Evolutionary conservation across 1,284 basidiomycete genomes (phyloP).

Genomic region (Microbotryomycetes sp.): DNA sequence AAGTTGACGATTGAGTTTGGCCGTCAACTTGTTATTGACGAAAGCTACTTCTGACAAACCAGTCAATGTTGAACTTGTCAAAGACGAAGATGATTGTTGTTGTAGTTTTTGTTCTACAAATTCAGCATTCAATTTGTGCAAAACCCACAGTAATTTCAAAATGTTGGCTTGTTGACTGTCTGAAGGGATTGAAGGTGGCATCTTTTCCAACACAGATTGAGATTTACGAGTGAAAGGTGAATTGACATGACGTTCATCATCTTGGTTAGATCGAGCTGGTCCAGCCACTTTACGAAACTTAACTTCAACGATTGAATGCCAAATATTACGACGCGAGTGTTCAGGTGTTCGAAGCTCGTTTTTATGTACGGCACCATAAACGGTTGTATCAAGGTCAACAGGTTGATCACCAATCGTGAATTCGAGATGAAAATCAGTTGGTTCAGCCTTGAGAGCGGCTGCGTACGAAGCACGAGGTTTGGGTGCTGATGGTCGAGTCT

Average conservation of each 20-base stretch:
- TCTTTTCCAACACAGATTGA: conserved; percentile 32
- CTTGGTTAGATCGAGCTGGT: conserved; percentile 52
- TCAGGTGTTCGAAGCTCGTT: conserved; percentile 47
- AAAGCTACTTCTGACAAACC: conserved; percentile 65
- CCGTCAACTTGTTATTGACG: conserved; percentile 96
- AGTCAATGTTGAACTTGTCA: background rate
- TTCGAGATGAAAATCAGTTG: conserved; percentile 91
- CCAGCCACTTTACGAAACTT: conserved; percentile 90
- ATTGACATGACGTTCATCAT: conserved; percentile 15
- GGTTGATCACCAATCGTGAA: conserved; percentile 84
- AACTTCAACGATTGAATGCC: conserved; percentile 83
- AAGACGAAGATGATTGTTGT: conserved; percentile 7
- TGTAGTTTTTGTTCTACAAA: conserved; percentile 18
- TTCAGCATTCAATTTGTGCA: conserved; percentile 71
- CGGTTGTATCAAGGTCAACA: conserved; percentile 77
- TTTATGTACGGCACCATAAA: conserved; percentile 91
- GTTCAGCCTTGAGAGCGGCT: conserved; percentile 82
- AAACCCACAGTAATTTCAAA: conserved; percentile 75
- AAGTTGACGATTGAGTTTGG: conserved; percentile 93
- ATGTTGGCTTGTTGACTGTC: conserved; percentile 85
- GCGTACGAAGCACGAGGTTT: conserved; percentile 63
- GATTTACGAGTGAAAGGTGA: conserved; percentile 40
- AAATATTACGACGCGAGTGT: conserved; percentile 53
- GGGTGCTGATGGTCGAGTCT: conserved; percentile 32
- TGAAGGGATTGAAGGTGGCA: conserved; percentile 68